Conservation (phyloP, 306 rosid species). For the Cicer chorassanicum region DNA sequence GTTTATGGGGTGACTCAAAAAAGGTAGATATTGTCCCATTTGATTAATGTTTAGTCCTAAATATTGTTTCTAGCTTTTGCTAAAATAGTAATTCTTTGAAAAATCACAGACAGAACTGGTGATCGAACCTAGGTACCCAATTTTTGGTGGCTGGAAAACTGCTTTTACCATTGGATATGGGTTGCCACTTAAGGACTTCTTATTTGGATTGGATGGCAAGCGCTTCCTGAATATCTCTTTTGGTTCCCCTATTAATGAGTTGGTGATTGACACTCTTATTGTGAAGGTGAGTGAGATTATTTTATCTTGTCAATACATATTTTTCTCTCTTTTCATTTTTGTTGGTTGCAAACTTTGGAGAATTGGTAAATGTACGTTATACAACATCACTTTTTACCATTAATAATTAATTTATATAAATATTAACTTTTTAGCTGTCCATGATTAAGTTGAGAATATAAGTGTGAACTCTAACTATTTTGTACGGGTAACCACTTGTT, state of each 20-base stretch:
- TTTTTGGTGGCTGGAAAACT: slow-evolving; percentile 98
- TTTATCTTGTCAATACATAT: slow-evolving; percentile 18
- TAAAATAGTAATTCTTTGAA: slow-evolving; percentile 26
- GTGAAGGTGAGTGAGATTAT: slow-evolving; percentile 65
- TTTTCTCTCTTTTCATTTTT: neutral
- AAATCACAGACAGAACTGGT: slow-evolving; percentile 73
- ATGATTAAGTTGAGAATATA: slow-evolving; percentile 23
- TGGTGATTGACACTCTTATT: slow-evolving; percentile 76
- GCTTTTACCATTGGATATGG: slow-evolving; percentile 92
- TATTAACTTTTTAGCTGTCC: slow-evolving; percentile 28
- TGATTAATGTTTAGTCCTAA: slow-evolving; percentile 6
- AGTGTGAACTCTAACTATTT: slow-evolving; percentile 12
- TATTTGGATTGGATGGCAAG: slow-evolving; percentile 76
- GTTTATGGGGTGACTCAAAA: slow-evolving; percentile 89
- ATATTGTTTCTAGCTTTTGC: slow-evolving; percentile 37
- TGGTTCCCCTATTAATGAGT: slow-evolving; percentile 81
- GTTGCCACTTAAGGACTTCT: slow-evolving; percentile 86
- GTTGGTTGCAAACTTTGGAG: slow-evolving; percentile 30
- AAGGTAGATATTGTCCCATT: slow-evolving; percentile 55
- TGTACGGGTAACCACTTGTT: neutral
- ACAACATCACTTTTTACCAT: slow-evolving; percentile 35
- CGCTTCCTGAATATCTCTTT: slow-evolving; percentile 77
- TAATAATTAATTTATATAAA: slow-evolving; percentile 16
- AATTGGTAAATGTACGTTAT: slow-evolving; percentile 17
- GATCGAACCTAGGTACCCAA: slow-evolving; percentile 94